Base-by-base conservation (phyloP, 768 basidiomycete species). In the Xerocomus spinulosus region DNA sequence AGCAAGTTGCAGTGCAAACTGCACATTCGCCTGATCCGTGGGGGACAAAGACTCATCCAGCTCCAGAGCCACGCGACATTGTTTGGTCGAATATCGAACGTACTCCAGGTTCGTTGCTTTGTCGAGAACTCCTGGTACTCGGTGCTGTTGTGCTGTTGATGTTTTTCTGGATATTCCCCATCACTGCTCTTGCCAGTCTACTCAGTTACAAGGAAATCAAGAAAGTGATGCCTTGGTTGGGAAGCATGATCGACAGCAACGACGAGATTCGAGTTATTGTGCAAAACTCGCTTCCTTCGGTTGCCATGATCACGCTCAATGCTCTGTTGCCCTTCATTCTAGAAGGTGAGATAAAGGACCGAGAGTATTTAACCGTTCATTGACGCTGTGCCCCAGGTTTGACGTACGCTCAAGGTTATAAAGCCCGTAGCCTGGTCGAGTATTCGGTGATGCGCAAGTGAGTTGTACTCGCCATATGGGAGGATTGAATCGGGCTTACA, bases 61-160 rank as follows among this genome's bases (percentile, higher is more conserved):
- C 95, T 0, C 95, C 95, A 0, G 94, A 97, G 62, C 94, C 95
- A 9, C 81, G 95, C 40, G 95, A 98, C 64, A 89, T 98, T 47
- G 81, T 97, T 17, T 99, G 96, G 96, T 74, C 83, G 25, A 93
- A 92, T 56, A 86, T 98, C 72, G 73, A 83, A 2, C 80, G 85
- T 18, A 79, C 89, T 0, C 70, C 73, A 1, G 60, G 74, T 14
- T 70, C 79, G 28, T 71, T 82, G 15, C 75, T 79, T 38, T 73
- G 81, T 4, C 83, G 96, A 24, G 82, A 91, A 35, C 48, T 83
- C 28, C 61, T 95, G 23, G 89, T 94, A 2, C 68, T 89, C 18
- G 73, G 67, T 13, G 73, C 82, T 25, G 87, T 93, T 68, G 75
- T 69, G 1, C 53, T 92, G 17, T 72, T 98, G 28, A 75, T 97